Conservation (phyloP, 495 filamentous ascomycete species). For the Hypoxylon fragiforme region DNA sequence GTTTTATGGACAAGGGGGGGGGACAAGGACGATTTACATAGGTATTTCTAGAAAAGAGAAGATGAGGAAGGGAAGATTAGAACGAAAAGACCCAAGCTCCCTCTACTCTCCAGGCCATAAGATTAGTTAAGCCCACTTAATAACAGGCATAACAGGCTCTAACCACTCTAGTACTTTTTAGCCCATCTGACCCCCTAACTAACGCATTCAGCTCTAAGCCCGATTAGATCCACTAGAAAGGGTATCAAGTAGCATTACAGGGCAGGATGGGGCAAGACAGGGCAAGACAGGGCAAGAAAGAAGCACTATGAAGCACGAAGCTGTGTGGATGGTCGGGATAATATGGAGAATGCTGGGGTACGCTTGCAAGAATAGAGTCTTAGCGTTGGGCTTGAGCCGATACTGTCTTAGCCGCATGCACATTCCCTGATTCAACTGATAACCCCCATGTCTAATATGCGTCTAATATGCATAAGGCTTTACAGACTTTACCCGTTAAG, state of each 20-base stretch:
- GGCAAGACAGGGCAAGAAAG: background rate
- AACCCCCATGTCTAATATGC: background rate
- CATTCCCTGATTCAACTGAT: too few species aligned
- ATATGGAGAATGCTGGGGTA: too few species aligned
- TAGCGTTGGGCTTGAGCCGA: too few species aligned
- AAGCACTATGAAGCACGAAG: too few species aligned
- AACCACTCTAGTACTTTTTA: background rate
- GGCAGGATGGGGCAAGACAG: background rate
- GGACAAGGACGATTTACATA: slow-evolving; percentile 22
- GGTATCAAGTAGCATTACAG: background rate
- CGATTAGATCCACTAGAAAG: background rate
- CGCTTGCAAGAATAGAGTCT: too few species aligned
- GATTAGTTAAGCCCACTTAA: background rate
- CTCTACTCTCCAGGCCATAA: background rate
- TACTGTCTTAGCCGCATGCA: too few species aligned
- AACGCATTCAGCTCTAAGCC: background rate
- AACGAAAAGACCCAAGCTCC: background rate
- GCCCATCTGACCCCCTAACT: background rate
- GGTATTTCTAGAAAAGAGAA: slow-evolving; percentile 1
- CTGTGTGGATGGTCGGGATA: too few species aligned
- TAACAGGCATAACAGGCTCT: background rate
- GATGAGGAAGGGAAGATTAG: slow-evolving; percentile 1
- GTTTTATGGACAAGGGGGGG: slow-evolving; percentile 40
- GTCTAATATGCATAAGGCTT: background rate
- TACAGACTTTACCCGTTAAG: slow-evolving; percentile 22